These are phyloP conservation scores for Brassica balearica DNA, from an alignment of 441 rosid genomes.

Conservation along the genomic window DNA sequence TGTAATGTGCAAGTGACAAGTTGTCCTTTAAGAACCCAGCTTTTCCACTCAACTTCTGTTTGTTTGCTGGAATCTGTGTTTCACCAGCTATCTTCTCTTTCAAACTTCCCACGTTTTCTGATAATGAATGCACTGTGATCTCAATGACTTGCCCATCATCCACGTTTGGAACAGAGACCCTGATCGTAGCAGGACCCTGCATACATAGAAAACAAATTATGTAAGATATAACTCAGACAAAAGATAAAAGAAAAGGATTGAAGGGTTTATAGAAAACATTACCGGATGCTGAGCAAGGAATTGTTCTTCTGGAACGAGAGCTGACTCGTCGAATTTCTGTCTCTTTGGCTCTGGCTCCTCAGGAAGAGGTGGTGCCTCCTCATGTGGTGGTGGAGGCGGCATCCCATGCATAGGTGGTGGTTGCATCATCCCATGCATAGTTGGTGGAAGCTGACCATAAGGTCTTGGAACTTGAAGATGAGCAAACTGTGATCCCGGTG, in stretches of 20 bases:
- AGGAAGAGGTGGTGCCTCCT: constrained; percentile 95
- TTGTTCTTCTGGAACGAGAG: constrained; percentile 86
- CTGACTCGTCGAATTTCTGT: constrained; percentile 83
- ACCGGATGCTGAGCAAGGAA: constrained; percentile 89
- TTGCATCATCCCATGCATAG: constrained; percentile 69
- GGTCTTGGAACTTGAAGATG: constrained; percentile 68
- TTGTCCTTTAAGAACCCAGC: constrained; percentile 97
- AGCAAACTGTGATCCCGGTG: constrained; percentile 88
- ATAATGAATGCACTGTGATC: constrained; percentile 77
- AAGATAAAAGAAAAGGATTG: neutral
- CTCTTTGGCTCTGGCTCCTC: constrained; percentile 97
- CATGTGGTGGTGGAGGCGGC: constrained; percentile 97
- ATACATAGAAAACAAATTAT: constrained; percentile 3
- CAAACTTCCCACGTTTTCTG: constrained; percentile 89
- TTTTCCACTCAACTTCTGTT: constrained; percentile 97
- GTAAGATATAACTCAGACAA: constrained; percentile 2
- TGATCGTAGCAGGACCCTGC: constrained; percentile 82
- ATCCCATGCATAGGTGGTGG: constrained; percentile 86
- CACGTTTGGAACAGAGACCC: constrained; percentile 71
- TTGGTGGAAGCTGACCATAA: constrained; percentile 59
- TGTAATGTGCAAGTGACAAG: constrained; percentile 92
- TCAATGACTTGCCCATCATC: constrained; percentile 86
- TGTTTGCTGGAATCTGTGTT: constrained; percentile 92
- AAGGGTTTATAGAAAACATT: constrained; percentile 19
- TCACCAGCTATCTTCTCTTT: constrained; percentile 98